These are phyloP conservation scores for Claviceps sp. DNA, from an alignment of 2,329 filamentous ascomycete genomes.

Conservation along the genomic window DNA sequence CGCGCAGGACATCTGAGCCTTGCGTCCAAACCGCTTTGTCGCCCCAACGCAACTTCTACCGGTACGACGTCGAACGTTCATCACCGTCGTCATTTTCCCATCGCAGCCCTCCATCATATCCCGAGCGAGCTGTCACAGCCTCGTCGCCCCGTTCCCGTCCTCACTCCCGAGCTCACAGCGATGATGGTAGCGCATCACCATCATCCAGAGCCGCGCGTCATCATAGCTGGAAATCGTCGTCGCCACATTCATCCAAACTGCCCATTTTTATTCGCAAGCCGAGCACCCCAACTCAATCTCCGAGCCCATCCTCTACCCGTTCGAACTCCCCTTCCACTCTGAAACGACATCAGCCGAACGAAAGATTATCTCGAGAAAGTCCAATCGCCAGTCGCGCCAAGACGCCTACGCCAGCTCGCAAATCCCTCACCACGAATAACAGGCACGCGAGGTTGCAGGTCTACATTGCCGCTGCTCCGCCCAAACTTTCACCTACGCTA, in stretches of 20 bases:
- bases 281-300: conserved; percentile 29
- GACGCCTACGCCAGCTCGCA: conserved; percentile 29
- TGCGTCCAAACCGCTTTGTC: conserved; percentile 40
- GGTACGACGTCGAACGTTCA: conserved; percentile 42
- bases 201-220: conserved; percentile 16
- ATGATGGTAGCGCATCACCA: conserved; percentile 31
- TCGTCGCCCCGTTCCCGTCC: conserved; percentile 15
- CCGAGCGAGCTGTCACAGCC: background rate
- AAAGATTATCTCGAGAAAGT: conserved; percentile 24
- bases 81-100: conserved; percentile 60
- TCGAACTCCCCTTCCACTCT: conserved; percentile 40
- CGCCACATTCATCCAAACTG: conserved; percentile 27
- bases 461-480: conserved; percentile 55
- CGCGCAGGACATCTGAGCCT: conserved; percentile 59
- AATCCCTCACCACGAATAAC: conserved; percentile 33
- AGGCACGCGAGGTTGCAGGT: conserved; percentile 53
- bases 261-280: conserved; percentile 33
- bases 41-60: conserved; percentile 41
- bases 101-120: conserved; percentile 18
- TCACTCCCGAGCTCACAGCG: conserved; percentile 45
- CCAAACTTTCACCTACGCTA: conserved; percentile 65
- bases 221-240: conserved; percentile 13
- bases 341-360: conserved; percentile 29
- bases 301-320: conserved; percentile 38
- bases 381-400: conserved; percentile 28